These are phyloP conservation scores for Solanum sejunctum DNA, from an alignment of 257 asterid genomes.

Conservation along the genomic window DNA sequence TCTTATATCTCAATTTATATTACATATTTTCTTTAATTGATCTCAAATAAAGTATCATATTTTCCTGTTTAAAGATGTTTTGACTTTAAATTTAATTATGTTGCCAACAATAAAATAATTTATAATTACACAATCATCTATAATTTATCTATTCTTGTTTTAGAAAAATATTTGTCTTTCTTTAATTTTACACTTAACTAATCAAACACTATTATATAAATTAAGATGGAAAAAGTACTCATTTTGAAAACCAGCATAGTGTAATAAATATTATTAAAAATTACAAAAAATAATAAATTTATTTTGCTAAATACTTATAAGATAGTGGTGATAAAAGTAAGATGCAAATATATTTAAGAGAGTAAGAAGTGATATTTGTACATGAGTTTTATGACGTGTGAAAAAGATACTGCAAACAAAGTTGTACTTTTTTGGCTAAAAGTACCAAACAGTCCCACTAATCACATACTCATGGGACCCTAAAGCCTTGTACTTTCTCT, in stretches of 20 bases:
- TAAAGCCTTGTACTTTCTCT: neutral
- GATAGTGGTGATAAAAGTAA: neutral
- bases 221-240: too few relatives aligned
- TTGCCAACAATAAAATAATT: too few relatives aligned
- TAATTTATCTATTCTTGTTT: too few relatives aligned
- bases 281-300: neutral
- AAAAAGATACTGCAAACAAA: constrained; percentile 1
- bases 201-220: too few relatives aligned
- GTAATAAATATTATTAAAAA: neutral
- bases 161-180: too few relatives aligned
- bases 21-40: too few relatives aligned
- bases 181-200: too few relatives aligned
- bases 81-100: too few relatives aligned
- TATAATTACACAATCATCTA: too few relatives aligned
- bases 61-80: too few relatives aligned
- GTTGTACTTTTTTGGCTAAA: constrained; percentile 3
- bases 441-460: neutral
- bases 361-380: neutral
- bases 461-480: neutral
- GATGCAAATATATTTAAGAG: neutral
- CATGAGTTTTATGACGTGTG: neutral
- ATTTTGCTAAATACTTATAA: neutral
- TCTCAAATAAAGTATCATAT: too few relatives aligned
- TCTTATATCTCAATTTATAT: neutral
- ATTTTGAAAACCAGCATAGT: neutral